Conservation (phyloP, 192 early-diverging fungal species). For the Chytriomyces confervae region DNA sequence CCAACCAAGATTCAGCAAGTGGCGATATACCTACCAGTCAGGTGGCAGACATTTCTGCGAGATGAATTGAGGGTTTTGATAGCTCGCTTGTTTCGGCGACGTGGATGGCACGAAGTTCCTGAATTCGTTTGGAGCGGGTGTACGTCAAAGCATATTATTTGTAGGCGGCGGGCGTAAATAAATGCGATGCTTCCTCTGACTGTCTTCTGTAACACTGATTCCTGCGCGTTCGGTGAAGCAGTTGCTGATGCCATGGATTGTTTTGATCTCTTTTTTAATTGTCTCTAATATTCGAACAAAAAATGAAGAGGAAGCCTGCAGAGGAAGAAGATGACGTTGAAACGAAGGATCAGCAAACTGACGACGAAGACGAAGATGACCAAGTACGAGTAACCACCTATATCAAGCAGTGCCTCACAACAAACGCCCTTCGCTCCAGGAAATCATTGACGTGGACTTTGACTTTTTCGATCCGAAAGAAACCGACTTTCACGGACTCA, state of each 20-base stretch:
- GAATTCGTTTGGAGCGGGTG: too few relatives aligned
- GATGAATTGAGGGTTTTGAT: too few relatives aligned
- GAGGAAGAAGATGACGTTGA: background rate
- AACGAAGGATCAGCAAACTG: background rate
- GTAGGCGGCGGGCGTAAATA: too few relatives aligned
- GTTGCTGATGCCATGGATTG: background rate
- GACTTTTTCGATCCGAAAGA: slow-evolving; percentile 93
- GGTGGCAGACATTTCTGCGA: too few relatives aligned
- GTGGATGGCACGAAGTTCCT: too few relatives aligned
- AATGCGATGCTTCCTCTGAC: too few relatives aligned
- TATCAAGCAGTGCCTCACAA: background rate
- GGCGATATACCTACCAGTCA: too few relatives aligned
- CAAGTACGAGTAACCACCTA: background rate
- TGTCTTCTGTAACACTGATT: too few relatives aligned
- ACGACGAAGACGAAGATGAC: slow-evolving; percentile 18
- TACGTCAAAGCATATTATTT: too few relatives aligned
- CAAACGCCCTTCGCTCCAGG: slow-evolving; percentile 13
- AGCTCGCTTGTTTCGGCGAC: too few relatives aligned
- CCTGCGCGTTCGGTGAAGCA: background rate
- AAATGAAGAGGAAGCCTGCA: slow-evolving; percentile 11
- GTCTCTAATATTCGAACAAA: background rate
- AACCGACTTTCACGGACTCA: slow-evolving; percentile 90
- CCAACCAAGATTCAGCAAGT: too few relatives aligned
- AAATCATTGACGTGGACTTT: slow-evolving; percentile 85
- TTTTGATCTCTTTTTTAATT: slow-evolving; percentile 9